Evolutionary conservation across 345 rosid species (phyloP).

Genomic region (Hibiscus trionum): DNA sequence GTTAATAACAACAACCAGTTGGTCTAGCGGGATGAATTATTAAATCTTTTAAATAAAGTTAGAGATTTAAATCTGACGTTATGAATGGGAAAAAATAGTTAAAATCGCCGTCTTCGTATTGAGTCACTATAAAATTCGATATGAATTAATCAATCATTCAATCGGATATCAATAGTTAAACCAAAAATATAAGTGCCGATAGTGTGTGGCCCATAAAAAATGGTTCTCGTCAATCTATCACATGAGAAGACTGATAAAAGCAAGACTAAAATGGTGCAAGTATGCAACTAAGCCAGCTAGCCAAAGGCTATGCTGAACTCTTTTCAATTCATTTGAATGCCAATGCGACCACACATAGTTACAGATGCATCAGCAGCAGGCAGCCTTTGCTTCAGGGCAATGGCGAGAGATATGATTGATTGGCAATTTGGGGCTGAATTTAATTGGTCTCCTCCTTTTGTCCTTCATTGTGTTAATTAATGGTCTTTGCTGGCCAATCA

Average conservation of each 20-base stretch:
- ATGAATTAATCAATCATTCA: too few relatives aligned
- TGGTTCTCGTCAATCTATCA: constrained; percentile 8
- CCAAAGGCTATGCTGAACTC: neutral
- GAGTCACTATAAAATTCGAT: too few relatives aligned
- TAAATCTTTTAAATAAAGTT: too few relatives aligned
- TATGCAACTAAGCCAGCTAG: neutral
- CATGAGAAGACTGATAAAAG: constrained; percentile 10
- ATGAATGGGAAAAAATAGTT: too few relatives aligned
- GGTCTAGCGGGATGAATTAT: too few relatives aligned
- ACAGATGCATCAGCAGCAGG: neutral
- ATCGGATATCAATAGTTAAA: too few relatives aligned
- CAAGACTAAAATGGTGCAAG: neutral
- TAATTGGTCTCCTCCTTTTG: constrained; percentile 7
- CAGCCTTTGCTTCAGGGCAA: constrained; percentile 9
- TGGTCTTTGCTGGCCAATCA: constrained; percentile 25
- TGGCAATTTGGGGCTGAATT: neutral
- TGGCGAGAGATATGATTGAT: neutral
- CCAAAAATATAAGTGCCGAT: too few relatives aligned
- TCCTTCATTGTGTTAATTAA: neutral
- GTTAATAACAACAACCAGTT: too few relatives aligned
- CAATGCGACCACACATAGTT: neutral
- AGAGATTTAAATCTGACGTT: too few relatives aligned
- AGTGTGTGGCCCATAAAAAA: constrained; percentile 19
- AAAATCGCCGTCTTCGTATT: too few relatives aligned
- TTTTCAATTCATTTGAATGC: neutral